phyloP scores from a whole-genome alignment of 1,284 basidiomycete genomes.

The Cryptococcus sp. region DNA sequence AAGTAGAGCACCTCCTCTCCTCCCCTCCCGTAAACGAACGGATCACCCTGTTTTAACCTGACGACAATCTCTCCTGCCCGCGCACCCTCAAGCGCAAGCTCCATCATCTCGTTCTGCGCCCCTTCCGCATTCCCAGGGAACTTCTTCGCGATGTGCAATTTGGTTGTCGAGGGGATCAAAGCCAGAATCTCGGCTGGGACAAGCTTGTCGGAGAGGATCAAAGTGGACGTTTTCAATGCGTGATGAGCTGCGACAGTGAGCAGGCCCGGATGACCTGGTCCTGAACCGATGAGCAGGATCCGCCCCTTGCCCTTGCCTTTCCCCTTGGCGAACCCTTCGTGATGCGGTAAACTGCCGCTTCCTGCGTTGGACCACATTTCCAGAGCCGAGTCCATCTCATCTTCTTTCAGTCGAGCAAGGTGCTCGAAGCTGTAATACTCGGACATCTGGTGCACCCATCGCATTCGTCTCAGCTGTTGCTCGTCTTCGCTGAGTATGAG shows the following conservation, averaged over 20 bases:
- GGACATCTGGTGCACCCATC: slow-evolving; percentile 88
- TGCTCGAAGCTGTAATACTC: slow-evolving; percentile 89
- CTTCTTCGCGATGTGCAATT: slow-evolving; percentile 81
- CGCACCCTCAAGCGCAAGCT: slow-evolving; percentile 80
- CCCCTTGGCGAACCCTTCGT: slow-evolving; percentile 22
- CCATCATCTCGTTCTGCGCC: slow-evolving; percentile 92
- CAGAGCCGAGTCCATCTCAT: slow-evolving; percentile 69
- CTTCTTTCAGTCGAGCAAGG: slow-evolving; percentile 67
- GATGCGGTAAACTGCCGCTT: slow-evolving; percentile 30
- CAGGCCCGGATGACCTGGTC: slow-evolving; percentile 89
- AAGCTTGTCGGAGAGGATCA: slow-evolving; percentile 95
- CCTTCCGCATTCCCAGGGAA: slow-evolving; percentile 97
- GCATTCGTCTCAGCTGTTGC: slow-evolving; percentile 66
- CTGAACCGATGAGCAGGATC: slow-evolving; percentile 88
- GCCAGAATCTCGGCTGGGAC: slow-evolving; percentile 86
- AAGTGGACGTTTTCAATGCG: slow-evolving; percentile 73
- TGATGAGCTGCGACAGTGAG: slow-evolving; percentile 84
- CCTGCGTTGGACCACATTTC: slow-evolving; percentile 31
- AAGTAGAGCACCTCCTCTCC: slow-evolving; percentile 95
- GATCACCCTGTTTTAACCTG: slow-evolving; percentile 95
- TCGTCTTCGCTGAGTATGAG: slow-evolving; percentile 53
- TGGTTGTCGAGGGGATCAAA: slow-evolving; percentile 70
- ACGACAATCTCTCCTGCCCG: slow-evolving; percentile 80
- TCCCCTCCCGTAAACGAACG: slow-evolving; percentile 88
- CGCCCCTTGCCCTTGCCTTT: slow-evolving; percentile 57